Evolutionary conservation across 192 early-diverging fungal species (phyloP), one percentile per base, ranked within the genome.

Genomic region (Umbelopsis ramanniana): DNA sequence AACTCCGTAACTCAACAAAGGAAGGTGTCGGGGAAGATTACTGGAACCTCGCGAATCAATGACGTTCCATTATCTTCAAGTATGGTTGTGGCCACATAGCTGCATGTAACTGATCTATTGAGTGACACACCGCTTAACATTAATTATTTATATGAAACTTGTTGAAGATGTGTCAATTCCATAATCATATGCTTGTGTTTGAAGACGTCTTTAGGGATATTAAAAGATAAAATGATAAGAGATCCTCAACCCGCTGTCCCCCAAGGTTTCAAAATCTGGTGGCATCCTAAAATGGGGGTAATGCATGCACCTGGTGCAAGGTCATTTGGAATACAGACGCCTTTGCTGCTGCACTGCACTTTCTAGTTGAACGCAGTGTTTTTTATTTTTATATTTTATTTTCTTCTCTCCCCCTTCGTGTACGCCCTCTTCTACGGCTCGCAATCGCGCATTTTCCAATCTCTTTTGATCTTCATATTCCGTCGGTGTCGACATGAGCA

Each of bases 261-360:
- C 40, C 40, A 43, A 43, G 40, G 40, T 43, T 43, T 43, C 40
- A 43, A 43, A 29, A 43, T 43, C 6, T 43, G 40, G 40, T 43
- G 26, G 57, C 14, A 37, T 63, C 57, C 57, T n/a, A 63, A 63
- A 37, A 37, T 63, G 57, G 57, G 57, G 57, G 26, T 63, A 22
- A 22, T 63, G 57, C 57, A 63, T 63, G 57, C 57, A 63, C 33
- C 48, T 50, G 48, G 48, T 63, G 57, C 57, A 63, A 63, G 57
- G 57, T 63, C 29, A 63, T 63, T 63, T 63, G 23, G 57, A 63
- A 63, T 29, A 63, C 57, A 63, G 57, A 63, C 57, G 57, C 26
- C 57, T 63, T 37, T 54, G 53, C 26, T 26, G 53, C 53, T 54
- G 33, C 33, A 37, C 33, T 37, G 29, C 57, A 37, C 29, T 37